phyloP scores from a whole-genome alignment of 148 eudicot species.

The Camellia sinensis region DNA sequence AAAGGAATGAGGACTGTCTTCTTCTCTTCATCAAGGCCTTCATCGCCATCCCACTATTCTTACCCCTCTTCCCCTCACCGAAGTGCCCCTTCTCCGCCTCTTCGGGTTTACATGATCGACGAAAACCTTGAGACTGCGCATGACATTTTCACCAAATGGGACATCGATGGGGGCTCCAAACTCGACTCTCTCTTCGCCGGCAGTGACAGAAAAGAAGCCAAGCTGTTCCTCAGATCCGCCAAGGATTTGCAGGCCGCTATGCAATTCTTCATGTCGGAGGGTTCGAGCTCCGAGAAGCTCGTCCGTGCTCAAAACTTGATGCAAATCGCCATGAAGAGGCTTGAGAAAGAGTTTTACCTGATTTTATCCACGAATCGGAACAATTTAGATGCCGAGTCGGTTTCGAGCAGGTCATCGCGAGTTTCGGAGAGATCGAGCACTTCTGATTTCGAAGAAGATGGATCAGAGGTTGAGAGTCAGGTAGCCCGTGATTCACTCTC shows the following conservation, averaged over 20 bases:
- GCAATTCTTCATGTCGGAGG: constrained; percentile 31
- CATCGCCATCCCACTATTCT: background rate
- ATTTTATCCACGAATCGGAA: constrained; percentile 46
- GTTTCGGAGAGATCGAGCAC: constrained; percentile 23
- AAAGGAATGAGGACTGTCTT: background rate
- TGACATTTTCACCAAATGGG: constrained; percentile 47
- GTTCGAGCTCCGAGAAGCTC: constrained; percentile 34
- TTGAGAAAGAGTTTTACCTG: constrained; percentile 52
- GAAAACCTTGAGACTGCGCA: constrained; percentile 51
- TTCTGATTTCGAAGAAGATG: constrained; percentile 28
- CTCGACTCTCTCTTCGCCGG: constrained; percentile 37
- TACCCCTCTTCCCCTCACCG: background rate
- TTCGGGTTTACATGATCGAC: constrained; percentile 25
- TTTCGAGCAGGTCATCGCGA: constrained; percentile 22
- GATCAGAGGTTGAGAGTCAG: constrained; percentile 21
- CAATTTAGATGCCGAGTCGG: constrained; percentile 34
- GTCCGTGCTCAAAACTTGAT: constrained; percentile 47
- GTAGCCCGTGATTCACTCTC: background rate
- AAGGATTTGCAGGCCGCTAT: constrained; percentile 44
- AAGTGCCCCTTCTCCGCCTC: background rate
- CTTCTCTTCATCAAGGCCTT: background rate
- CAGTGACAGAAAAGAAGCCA: constrained; percentile 40
- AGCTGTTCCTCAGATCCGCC: constrained; percentile 39
- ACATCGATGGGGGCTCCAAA: constrained; percentile 23
- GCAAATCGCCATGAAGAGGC: constrained; percentile 56